Evolutionary conservation across 2,329 filamentous ascomycete species (phyloP).

Genomic region (Bipolaris zeicola): DNA sequence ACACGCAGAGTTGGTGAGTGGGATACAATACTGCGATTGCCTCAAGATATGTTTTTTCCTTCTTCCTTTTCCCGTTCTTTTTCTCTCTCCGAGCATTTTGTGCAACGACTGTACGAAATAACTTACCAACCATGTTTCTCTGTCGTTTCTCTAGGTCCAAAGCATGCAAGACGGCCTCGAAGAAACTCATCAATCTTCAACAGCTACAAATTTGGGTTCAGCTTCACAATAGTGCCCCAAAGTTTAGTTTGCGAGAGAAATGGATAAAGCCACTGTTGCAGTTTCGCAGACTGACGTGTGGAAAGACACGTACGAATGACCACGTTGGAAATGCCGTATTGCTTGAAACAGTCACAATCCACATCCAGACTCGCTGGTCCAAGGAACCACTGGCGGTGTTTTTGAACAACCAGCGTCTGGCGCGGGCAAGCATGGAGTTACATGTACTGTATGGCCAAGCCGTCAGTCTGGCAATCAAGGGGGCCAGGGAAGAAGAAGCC

Average conservation of each 20-base stretch:
- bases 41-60: background rate
- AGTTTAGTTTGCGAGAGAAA: slow-evolving; percentile 29
- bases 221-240: slow-evolving; percentile 22
- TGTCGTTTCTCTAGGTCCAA: slow-evolving; percentile 4
- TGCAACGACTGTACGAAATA: background rate
- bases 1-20: slow-evolving; percentile 29
- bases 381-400: slow-evolving; percentile 4
- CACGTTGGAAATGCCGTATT: background rate
- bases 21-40: background rate
- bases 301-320: background rate
- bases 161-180: slow-evolving; percentile 27
- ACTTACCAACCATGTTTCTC: background rate
- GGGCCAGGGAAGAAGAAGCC: slow-evolving; percentile 34
- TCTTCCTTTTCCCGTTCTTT: background rate
- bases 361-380: slow-evolving; percentile 14
- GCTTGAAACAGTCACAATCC: slow-evolving; percentile 22
- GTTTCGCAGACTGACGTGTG: slow-evolving; percentile 30
- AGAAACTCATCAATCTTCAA: slow-evolving; percentile 27
- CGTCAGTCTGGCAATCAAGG: slow-evolving; percentile 32
- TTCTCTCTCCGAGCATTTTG: background rate
- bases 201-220: slow-evolving; percentile 30
- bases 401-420: slow-evolving; percentile 11
- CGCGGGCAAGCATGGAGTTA: slow-evolving; percentile 26
- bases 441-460: slow-evolving; percentile 37
- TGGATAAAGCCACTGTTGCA: slow-evolving; percentile 38